Evolutionary conservation across 257 asterid species (phyloP).

Genomic region (Paulownia fortunei): DNA sequence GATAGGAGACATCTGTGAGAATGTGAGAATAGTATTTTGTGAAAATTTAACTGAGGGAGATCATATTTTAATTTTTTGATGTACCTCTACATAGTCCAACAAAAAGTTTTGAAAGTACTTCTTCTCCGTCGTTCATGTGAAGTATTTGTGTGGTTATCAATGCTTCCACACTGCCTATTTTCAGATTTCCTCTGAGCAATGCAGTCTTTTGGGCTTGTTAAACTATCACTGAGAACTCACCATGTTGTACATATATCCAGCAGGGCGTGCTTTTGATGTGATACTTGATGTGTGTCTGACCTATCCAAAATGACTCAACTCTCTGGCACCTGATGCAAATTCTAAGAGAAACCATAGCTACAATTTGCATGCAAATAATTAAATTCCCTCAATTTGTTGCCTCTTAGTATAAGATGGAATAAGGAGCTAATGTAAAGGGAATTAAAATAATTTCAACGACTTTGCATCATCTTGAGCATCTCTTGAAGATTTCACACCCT

Average conservation of each 20-base stretch:
- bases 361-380: background rate
- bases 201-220: background rate
- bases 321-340: conserved; percentile 14
- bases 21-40: background rate
- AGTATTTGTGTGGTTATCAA: background rate
- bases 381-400: background rate
- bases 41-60: conserved; percentile 8
- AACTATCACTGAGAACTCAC: background rate
- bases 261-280: conserved; percentile 1
- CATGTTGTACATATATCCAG: too few species aligned
- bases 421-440: background rate
- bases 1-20: background rate
- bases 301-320: background rate
- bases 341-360: conserved; percentile 6
- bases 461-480: conserved; percentile 19
- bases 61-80: background rate
- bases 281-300: background rate
- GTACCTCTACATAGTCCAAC: background rate
- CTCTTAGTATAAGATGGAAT: background rate
- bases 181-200: background rate
- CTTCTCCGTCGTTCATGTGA: background rate
- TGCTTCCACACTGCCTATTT: background rate
- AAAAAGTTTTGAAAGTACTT: background rate
- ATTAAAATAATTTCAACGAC: background rate
- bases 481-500: conserved; percentile 17